A percentile compares a stretch with the other conserved stretches of the same genome.
Conservation (phyloP, 2,329 filamentous ascomycete species). For the Lasiodiplodia sp. region DNA sequence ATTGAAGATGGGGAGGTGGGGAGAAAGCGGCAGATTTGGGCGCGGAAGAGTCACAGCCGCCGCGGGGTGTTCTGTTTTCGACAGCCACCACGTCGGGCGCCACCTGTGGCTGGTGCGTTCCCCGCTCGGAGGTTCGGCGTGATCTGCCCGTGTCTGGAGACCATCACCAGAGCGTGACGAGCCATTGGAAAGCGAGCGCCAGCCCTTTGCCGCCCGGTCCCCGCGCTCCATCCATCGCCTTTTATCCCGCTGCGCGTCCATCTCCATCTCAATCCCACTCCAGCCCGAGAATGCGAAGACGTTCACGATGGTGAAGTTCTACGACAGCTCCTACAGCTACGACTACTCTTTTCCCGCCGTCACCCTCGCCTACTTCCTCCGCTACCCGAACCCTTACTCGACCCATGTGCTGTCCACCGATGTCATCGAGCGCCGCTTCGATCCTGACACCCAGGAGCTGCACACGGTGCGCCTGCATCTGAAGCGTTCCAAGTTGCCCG, state of each 20-base stretch:
- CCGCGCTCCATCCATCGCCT: conserved; percentile 2
- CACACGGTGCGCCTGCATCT: conserved; percentile 81
- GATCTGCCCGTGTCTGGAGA: conserved; percentile 21
- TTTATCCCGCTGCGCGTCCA: conserved; percentile 5
- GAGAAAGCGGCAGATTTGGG: neutral
- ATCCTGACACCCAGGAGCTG: conserved; percentile 75
- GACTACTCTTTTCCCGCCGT: conserved; percentile 84
- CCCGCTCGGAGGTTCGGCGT: conserved; percentile 23
- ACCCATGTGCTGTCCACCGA: conserved; percentile 84
- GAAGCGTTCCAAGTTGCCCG: conserved; percentile 80
- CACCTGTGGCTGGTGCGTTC: neutral
- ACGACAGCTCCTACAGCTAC: conserved; percentile 70
- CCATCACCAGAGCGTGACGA: conserved; percentile 27
- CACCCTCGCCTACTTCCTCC: conserved; percentile 87
- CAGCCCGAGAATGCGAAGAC: conserved; percentile 27
- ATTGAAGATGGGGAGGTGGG: neutral
- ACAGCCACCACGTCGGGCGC: neutral
- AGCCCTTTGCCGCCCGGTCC: conserved; percentile 1
- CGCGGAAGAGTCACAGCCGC: conserved; percentile 20
- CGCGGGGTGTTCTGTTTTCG: conserved; percentile 13
- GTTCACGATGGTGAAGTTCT: conserved; percentile 59
- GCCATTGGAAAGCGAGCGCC: conserved; percentile 21
- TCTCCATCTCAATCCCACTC: conserved; percentile 10
- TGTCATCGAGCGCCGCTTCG: conserved; percentile 77
- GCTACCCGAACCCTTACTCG: conserved; percentile 86